Conservation (phyloP, 116 monocot species). For the Iris pallida region DNA sequence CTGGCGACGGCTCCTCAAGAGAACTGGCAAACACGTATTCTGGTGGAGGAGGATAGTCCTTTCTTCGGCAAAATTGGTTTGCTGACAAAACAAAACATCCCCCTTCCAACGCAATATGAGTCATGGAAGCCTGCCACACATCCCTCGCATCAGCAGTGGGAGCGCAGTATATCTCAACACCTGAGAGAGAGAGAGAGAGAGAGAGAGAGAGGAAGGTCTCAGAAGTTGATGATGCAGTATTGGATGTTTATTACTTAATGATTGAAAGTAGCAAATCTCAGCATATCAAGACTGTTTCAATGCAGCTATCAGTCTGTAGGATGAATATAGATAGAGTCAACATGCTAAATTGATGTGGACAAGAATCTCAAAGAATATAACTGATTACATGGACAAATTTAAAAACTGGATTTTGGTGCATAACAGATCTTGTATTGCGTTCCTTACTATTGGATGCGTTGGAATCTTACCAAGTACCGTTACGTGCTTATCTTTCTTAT, state of each 20-base stretch:
- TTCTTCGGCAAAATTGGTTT: slow-evolving; percentile 92
- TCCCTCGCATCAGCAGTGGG: slow-evolving; percentile 94
- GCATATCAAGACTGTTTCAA: too few species aligned
- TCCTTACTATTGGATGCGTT: too few species aligned
- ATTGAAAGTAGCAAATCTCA: too few species aligned
- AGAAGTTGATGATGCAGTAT: background rate
- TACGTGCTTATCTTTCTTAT: too few species aligned
- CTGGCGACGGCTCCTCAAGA: slow-evolving; percentile 67
- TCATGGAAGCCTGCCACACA: slow-evolving; percentile 96
- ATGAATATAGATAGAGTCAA: too few species aligned
- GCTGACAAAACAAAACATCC: slow-evolving; percentile 95
- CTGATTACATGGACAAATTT: too few species aligned
- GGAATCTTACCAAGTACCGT: too few species aligned
- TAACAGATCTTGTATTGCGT: too few species aligned
- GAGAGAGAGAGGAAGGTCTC: background rate
- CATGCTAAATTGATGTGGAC: too few species aligned
- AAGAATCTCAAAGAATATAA: too few species aligned
- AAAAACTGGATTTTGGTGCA: too few species aligned
- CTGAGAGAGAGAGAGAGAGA: slow-evolving; percentile 34
- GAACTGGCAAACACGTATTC: slow-evolving; percentile 67
- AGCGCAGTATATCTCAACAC: slow-evolving; percentile 97
- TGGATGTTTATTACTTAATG: background rate
- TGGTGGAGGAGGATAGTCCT: slow-evolving; percentile 90
- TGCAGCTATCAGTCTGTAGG: too few species aligned
- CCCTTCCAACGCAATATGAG: slow-evolving; percentile 93